These are phyloP conservation scores for Aspergillus heteromorphus DNA, from an alignment of 495 filamentous ascomycete species.

Conservation along the genomic window DNA sequence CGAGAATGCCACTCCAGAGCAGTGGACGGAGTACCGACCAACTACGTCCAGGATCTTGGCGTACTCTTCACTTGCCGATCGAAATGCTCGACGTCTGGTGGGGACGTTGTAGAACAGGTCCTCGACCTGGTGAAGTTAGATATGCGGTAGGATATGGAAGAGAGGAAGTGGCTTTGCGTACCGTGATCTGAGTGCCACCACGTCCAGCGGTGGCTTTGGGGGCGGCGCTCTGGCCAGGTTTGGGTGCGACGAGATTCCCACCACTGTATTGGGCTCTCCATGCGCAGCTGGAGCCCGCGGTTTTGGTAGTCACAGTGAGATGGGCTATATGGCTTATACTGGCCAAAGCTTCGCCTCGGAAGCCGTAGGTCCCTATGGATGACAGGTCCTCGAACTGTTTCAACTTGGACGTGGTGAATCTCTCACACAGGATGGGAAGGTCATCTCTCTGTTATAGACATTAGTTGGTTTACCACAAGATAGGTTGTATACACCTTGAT, in stretches of 20 bases:
- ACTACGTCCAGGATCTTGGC: conserved; percentile 96
- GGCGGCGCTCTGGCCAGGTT: conserved; percentile 85
- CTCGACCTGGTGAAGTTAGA: conserved; percentile 57
- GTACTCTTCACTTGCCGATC: conserved; percentile 91
- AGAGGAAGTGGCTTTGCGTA: conserved; percentile 24
- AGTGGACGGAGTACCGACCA: conserved; percentile 93
- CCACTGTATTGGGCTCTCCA: conserved; percentile 84
- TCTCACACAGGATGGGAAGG: conserved; percentile 86
- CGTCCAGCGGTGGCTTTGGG: conserved; percentile 86
- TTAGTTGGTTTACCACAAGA: conserved; percentile 2
- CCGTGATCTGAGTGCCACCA: conserved; percentile 94
- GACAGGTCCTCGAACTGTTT: conserved; percentile 92
- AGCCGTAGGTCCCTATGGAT: conserved; percentile 92
- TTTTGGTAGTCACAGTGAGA: conserved; percentile 90
- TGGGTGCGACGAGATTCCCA: conserved; percentile 77
- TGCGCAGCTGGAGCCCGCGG: conserved; percentile 80
- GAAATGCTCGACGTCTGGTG: conserved; percentile 80
- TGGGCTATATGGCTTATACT: conserved; percentile 99
- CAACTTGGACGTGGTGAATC: conserved; percentile 95
- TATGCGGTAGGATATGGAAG: background rate
- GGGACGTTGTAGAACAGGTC: conserved; percentile 97
- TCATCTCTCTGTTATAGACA: conserved; percentile 68
- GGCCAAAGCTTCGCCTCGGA: conserved; percentile 92
- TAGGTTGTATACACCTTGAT: conserved; percentile 1
- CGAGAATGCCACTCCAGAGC: conserved; percentile 81